Conservation (phyloP, 495 filamentous ascomycete genomes). For the Lineolata rhizophorae region DNA sequence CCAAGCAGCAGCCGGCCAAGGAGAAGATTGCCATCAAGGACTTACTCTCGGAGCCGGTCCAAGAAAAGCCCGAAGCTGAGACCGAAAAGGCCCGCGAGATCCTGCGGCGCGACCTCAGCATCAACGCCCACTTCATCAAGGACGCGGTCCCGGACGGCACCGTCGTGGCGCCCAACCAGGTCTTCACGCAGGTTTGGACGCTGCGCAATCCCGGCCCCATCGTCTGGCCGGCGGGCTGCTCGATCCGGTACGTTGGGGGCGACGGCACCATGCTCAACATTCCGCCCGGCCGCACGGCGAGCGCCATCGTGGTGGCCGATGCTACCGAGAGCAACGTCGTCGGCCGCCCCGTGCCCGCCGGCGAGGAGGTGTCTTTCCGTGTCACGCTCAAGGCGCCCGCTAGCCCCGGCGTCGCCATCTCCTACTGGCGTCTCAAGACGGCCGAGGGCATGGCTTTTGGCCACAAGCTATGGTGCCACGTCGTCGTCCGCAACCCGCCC, state of each 20-base stretch:
- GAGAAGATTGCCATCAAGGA: constrained; percentile 16
- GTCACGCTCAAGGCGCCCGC: constrained; percentile 62
- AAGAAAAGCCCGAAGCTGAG: constrained; percentile 1
- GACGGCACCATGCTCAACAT: constrained; percentile 91
- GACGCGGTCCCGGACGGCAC: constrained; percentile 66
- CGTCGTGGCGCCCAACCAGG: constrained; percentile 36
- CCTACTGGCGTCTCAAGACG: constrained; percentile 88
- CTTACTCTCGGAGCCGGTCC: constrained; percentile 3
- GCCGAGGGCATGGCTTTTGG: constrained; percentile 68
- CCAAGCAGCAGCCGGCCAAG: constrained; percentile 8
- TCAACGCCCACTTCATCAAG: constrained; percentile 49
- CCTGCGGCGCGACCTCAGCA: background rate
- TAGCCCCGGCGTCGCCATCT: constrained; percentile 54
- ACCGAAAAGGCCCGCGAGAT: background rate
- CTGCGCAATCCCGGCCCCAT: constrained; percentile 61
- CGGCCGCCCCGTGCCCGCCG: constrained; percentile 40
- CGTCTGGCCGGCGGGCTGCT: constrained; percentile 74
- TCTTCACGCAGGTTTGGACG: constrained; percentile 83
- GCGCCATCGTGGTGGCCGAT: constrained; percentile 42
- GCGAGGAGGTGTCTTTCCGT: constrained; percentile 57
- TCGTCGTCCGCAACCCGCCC: constrained; percentile 30
- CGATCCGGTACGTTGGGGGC: constrained; percentile 76
- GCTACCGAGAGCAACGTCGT: constrained; percentile 67
- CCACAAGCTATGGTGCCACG: constrained; percentile 85
- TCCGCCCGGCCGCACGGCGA: constrained; percentile 52